Percentiles rank a stretch among this genome's conserved stretches.
phyloP scores from a whole-genome alignment of 2,329 filamentous ascomycete species.

The Xylariales sp. region DNA sequence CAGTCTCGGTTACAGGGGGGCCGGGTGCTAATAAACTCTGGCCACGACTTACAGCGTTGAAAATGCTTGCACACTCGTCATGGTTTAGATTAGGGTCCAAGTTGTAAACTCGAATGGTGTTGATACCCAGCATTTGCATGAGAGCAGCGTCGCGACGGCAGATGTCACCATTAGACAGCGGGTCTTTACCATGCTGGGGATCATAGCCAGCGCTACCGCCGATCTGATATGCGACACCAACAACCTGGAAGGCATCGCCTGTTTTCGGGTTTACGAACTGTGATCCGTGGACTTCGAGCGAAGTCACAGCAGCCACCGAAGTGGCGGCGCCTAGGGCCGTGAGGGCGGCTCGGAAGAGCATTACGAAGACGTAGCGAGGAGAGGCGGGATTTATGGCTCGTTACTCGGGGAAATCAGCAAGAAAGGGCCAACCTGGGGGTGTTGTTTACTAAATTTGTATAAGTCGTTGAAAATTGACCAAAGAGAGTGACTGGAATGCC shows the following conservation, averaged over 20 bases:
- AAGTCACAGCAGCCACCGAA: slow-evolving; percentile 65
- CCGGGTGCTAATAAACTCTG: not conserved
- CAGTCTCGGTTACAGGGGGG: not conserved
- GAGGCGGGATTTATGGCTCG: slow-evolving; percentile 7
- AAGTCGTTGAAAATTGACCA: not conserved
- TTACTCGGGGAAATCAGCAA: slow-evolving; percentile 18
- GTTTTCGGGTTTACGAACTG: slow-evolving; percentile 70
- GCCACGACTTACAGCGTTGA: slow-evolving; percentile 63
- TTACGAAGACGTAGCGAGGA: slow-evolving; percentile 23
- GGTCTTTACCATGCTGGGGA: slow-evolving; percentile 64
- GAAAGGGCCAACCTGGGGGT: slow-evolving; percentile 2
- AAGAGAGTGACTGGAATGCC: slow-evolving; percentile 34
- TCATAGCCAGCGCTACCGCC: slow-evolving; percentile 73
- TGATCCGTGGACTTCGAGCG: slow-evolving; percentile 66
- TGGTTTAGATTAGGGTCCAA: slow-evolving; percentile 74
- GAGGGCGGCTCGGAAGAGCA: slow-evolving; percentile 58
- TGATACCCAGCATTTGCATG: slow-evolving; percentile 73
- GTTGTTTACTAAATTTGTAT: slow-evolving; percentile 28
- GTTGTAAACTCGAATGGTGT: slow-evolving; percentile 78
- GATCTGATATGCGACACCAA: slow-evolving; percentile 76
- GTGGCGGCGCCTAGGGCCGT: slow-evolving; percentile 65
- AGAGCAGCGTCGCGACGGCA: slow-evolving; percentile 74
- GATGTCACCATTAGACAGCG: slow-evolving; percentile 67
- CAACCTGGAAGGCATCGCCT: slow-evolving; percentile 72
- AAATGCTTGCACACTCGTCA: slow-evolving; percentile 74